A percentile compares a stretch with the other conserved stretches of the same genome.
Evolutionary conservation across 257 asterid species (phyloP).

Genomic region (Salvia miltiorrhiza): DNA sequence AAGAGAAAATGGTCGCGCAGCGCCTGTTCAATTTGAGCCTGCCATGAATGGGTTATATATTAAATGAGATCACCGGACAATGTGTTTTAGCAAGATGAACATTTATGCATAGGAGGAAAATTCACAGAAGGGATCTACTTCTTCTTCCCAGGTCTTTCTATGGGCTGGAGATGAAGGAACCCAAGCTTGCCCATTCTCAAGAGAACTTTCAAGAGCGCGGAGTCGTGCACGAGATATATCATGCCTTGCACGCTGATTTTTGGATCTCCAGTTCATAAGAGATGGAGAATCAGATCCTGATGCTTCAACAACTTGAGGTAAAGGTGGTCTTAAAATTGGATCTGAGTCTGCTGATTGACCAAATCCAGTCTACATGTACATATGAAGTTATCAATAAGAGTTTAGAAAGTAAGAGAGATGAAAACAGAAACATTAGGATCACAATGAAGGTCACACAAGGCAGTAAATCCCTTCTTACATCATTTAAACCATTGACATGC

Average conservation of each 20-base stretch:
- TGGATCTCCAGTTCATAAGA: constrained; percentile 63
- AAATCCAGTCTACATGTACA: constrained; percentile 40
- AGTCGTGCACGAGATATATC: constrained; percentile 92
- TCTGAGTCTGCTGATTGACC: constrained; percentile 42
- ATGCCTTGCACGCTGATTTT: constrained; percentile 68
- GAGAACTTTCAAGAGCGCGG: constrained; percentile 80
- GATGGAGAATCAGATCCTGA: constrained; percentile 98
- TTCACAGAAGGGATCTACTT: constrained; percentile 50
- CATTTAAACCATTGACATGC: constrained; percentile 68
- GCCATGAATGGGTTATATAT: constrained; percentile 27
- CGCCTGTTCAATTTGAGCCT: constrained; percentile 93
- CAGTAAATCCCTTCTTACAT: constrained; percentile 44
- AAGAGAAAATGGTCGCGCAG: constrained; percentile 93
- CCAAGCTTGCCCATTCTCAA: constrained; percentile 87
- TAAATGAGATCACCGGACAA: constrained; percentile 12
- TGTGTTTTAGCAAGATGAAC: constrained; percentile 7
- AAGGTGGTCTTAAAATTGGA: constrained; percentile 48
- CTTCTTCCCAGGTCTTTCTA: constrained; percentile 98
- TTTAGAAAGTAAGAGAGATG: constrained; percentile 14
- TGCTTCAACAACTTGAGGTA: constrained; percentile 77
- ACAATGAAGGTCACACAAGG: constrained; percentile 8
- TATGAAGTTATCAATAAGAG: constrained; percentile 18
- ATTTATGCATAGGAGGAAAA: constrained; percentile 15
- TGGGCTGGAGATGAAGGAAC: constrained; percentile 86
- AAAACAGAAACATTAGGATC: background rate